Evolutionary conservation across 805 yeast species (phyloP), one percentile per base, ranked within the genome.

Genomic region (Pichia exigua): DNA sequence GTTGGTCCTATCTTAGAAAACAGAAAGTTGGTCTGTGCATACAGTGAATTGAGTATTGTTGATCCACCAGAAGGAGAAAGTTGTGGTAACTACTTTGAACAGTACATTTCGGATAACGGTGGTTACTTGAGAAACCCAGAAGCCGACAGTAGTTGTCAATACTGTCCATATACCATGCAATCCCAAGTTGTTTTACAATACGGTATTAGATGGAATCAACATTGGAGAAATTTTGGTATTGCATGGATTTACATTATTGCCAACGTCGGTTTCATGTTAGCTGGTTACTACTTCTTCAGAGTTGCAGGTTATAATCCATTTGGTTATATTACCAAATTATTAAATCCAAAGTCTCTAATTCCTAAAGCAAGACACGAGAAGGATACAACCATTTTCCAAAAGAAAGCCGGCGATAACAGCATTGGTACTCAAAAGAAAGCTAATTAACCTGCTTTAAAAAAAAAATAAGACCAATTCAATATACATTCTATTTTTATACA

Each of bases 171-270:
- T 57, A 52, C 59, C 1, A 67, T 65, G 49, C 80, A 78, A 45
- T 81, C 77, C 57, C 71, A 74, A 27, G 78, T 71, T 55, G 63
- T 85, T 60, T 51, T 54, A 0, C 63, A 71, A 15, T 66, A 78
- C 44, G 72, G 73, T 49, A 70, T 78, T 53, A 61, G 65, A 13
- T 81, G 69, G 62, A 50, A 63, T 41, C 68, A 78, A 51, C 66
- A 82, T 48, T 83, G 89, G 88, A 77, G 89, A 68, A 81, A 84
- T 57, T 65, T 83, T 54, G 90, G 90, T 5, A 69, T 83, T 53
- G 72, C 74, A 65, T 76, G 79, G 70, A 83, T 71, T 43, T 84
- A 76, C 66, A 73, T 80, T 52, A 56, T 66, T 21, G 78, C 81
- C 72, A 82, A 83, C 54, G 42, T 57, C 18, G 45, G 53, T 26